Percentiles rank a stretch among this genome's conserved stretches.
Evolutionary conservation across 805 yeast species (phyloP).

Genomic region (Myxozyma vanderwaltii): DNA sequence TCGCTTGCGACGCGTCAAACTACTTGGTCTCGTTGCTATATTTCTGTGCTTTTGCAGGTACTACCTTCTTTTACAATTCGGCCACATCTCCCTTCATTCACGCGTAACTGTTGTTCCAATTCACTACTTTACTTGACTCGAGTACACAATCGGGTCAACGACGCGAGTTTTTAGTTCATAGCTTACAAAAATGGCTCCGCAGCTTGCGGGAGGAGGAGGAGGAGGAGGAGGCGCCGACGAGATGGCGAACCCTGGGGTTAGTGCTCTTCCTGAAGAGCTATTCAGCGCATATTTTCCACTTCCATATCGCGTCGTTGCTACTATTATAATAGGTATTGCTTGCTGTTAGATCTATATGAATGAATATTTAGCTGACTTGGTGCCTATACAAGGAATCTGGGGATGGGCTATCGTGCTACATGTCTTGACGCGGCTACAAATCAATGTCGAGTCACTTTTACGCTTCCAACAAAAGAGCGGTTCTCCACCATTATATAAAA

Average conservation of each 20-base stretch:
- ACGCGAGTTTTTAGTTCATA: neutral
- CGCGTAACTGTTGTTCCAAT: no score
- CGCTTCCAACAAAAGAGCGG: constrained; percentile 31
- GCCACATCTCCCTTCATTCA: no score
- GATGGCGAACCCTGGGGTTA: neutral
- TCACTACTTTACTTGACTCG: no score
- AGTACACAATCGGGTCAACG: no score
- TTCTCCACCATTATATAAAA: constrained; percentile 39
- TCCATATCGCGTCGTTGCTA: constrained; percentile 47
- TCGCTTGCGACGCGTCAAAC: no score
- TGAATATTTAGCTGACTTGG: no score
- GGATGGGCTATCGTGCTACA: constrained; percentile 42
- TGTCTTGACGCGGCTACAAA: constrained; percentile 34
- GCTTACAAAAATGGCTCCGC: no score
- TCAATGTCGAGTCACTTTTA: constrained; percentile 38
- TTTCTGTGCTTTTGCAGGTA: no score
- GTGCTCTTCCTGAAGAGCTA: constrained; percentile 11
- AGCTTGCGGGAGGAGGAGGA: neutral
- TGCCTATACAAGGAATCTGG: constrained; percentile 39
- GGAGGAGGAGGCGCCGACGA: neutral
- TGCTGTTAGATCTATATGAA: no score
- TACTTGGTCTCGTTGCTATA: no score
- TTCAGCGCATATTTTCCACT: constrained; percentile 49
- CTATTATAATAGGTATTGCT: constrained; percentile 32
- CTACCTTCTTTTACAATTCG: no score